Evolutionary conservation across 164 flowering plant species (phyloP), one percentile per base, ranked within the genome.

Genomic region (Berberis thunbergii): DNA sequence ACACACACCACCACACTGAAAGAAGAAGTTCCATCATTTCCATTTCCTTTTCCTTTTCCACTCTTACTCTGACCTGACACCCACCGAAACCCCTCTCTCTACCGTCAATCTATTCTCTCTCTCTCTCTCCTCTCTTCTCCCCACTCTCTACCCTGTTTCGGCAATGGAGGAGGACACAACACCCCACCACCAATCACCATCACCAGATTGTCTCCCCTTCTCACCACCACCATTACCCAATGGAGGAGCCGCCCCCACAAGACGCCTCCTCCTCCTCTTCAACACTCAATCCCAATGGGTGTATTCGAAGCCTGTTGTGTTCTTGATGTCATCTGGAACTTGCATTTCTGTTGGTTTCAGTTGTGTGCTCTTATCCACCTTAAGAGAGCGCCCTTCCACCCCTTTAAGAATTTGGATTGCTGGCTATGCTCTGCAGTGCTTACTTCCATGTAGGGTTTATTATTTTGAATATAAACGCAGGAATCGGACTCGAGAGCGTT

Each of bases 401-500:
- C 94, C 94, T 11, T 63, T 85, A 57, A 74, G 94, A 78, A 54
- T 80, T 65, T 87, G 94, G 94, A 64, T 84, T 43, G 70, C 42
- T 54, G 90, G 90, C 53, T 87, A 87, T 63, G 81, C 84, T 48
- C n/a, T 84, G 9, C 88, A 82, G 72, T 85, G 94, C 45, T 39
- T 82, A n/a, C 9, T 52, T 85, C 52, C 94, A 87, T 73, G 84
- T 85, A 67, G 90, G 69, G 50, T 76, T 85, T 52, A 77, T 84
- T 82, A 40, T 63, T 40, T 71, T 67, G 82, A 82, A 66, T 77
- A 56, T 62, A 74, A 69, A 68, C 65, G 75, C 61, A 68, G 73
- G 66, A 58, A 45, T 70, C 44, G 26, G 26, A 26, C 26, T 26
- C 26, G 26, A 26, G 26, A 26, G 26, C 26, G 44, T 39, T 58